Percentiles rank a stretch among this genome's conserved stretches.
These are phyloP conservation scores for Wickerhamomyces sp. DNA, from an alignment of 1,139 yeast species.

Conservation along the genomic window DNA sequence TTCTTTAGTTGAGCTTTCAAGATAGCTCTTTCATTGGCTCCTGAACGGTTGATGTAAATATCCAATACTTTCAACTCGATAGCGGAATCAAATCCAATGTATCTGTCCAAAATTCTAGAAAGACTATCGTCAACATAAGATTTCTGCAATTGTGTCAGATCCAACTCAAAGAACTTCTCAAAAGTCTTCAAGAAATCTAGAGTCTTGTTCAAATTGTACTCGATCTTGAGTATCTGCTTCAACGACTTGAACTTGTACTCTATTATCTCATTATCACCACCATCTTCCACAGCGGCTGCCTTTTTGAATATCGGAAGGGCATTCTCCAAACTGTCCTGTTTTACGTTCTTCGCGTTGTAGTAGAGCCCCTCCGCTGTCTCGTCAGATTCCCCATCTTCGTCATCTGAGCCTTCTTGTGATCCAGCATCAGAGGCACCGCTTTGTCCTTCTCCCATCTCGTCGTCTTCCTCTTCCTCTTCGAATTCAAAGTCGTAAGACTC, in stretches of 20 bases:
- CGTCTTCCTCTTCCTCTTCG: constrained; percentile 37
- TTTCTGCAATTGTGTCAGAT: constrained; percentile 27
- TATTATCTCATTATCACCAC: constrained; percentile 7
- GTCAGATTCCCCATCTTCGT: constrained; percentile 5
- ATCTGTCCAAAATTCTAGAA: constrained; percentile 47
- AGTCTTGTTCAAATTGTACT: constrained; percentile 32
- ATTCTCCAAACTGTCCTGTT: constrained; percentile 50
- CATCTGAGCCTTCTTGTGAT: constrained; percentile 1
- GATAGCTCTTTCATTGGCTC: constrained; percentile 47
- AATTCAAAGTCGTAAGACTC: constrained; percentile 60
- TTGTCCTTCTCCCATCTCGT: constrained; percentile 4
- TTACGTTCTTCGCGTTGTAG: constrained; percentile 56
- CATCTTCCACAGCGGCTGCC: constrained; percentile 8
- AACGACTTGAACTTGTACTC: constrained; percentile 46
- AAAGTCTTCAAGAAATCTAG: constrained; percentile 32
- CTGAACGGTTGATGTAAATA: constrained; percentile 18
- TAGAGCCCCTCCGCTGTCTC: constrained; percentile 44
- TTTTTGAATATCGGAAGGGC: constrained; percentile 33
- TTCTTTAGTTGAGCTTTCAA: constrained; percentile 49
- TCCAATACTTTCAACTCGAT: constrained; percentile 16
- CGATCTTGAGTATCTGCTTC: constrained; percentile 62
- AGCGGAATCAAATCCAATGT: constrained; percentile 26
- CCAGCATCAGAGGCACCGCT: constrained; percentile 3
- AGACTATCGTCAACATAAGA: constrained; percentile 61
- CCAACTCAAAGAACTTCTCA: constrained; percentile 28